phyloP scores from a whole-genome alignment of 2,329 filamentous ascomycete species.

The Lachnellula hyalina region DNA sequence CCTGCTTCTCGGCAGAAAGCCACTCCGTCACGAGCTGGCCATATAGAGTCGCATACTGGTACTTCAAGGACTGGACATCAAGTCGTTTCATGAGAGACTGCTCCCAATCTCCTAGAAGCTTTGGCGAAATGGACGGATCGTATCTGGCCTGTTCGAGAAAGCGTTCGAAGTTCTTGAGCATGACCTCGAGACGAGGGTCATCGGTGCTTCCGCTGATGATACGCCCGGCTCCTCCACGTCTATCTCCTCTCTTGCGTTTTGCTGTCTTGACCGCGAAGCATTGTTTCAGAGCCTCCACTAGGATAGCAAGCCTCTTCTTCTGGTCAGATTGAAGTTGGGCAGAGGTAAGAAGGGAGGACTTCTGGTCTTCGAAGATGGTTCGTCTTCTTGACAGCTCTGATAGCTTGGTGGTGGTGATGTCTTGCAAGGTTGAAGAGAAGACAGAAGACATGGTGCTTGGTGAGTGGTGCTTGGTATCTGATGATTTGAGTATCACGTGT shows the following conservation, averaged over 20 bases:
- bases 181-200: slow-evolving; percentile 17
- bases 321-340: slow-evolving; percentile 31
- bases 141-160: slow-evolving; percentile 49
- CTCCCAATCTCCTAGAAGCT: slow-evolving; percentile 43
- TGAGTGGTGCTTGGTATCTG: neutral
- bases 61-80: slow-evolving; percentile 45
- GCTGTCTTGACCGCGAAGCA: slow-evolving; percentile 27
- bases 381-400: slow-evolving; percentile 50
- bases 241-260: slow-evolving; percentile 9
- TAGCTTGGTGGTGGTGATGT: slow-evolving; percentile 52
- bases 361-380: slow-evolving; percentile 42
- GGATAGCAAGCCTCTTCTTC: slow-evolving; percentile 32
- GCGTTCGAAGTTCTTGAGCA: slow-evolving; percentile 40
- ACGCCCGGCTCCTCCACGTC: slow-evolving; percentile 6
- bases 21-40: slow-evolving; percentile 50
- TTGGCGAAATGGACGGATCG: slow-evolving; percentile 47
- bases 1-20: slow-evolving; percentile 34
- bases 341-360: slow-evolving; percentile 35
- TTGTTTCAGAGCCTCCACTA: slow-evolving; percentile 27
- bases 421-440: slow-evolving; percentile 48
- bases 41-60: slow-evolving; percentile 52
- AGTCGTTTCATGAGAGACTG: slow-evolving; percentile 42
- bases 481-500: neutral
- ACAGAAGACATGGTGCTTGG: slow-evolving; percentile 32
- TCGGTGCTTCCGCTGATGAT: slow-evolving; percentile 15